phyloP scores from a whole-genome alignment of 2,329 filamentous ascomycete genomes.

The Fusarium luffae region DNA sequence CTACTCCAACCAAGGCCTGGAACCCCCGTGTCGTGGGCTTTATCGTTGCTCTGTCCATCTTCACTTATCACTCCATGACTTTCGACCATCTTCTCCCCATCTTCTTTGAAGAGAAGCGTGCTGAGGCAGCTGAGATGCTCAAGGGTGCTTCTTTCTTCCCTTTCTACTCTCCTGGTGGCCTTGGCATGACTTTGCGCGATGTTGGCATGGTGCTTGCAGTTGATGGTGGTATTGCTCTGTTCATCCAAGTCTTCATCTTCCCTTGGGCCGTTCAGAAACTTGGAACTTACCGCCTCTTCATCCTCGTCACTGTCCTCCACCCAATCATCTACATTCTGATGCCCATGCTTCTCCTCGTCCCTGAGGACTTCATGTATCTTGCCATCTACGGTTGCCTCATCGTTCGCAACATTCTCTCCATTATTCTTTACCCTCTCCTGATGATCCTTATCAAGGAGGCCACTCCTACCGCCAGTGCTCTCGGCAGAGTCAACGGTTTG shows the following conservation, averaged over 20 bases:
- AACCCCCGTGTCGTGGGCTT: constrained; percentile 76
- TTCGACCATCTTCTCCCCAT: constrained; percentile 94
- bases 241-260: constrained; percentile 70
- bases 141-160: constrained; percentile 51
- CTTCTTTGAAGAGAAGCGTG: constrained; percentile 84
- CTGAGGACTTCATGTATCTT: constrained; percentile 61
- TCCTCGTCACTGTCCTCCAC: constrained; percentile 68
- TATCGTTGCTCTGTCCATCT: constrained; percentile 85
- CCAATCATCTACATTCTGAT: constrained; percentile 70
- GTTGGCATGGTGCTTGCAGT: constrained; percentile 71
- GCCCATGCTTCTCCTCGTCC: constrained; percentile 67
- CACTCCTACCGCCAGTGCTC: constrained; percentile 64
- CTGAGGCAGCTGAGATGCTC: constrained; percentile 53
- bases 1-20: constrained; percentile 57
- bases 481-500: constrained; percentile 74
- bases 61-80: constrained; percentile 95
- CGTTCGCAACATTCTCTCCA: constrained; percentile 69
- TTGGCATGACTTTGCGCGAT: constrained; percentile 70
- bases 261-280: constrained; percentile 67
- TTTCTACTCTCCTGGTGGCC: constrained; percentile 69
- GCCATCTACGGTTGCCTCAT: constrained; percentile 69
- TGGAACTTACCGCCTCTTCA: constrained; percentile 69
- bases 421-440: constrained; percentile 73
- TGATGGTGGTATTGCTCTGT: constrained; percentile 68
- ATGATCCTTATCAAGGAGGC: constrained; percentile 76